Base-by-base conservation (phyloP, 306 rosid genomes). In the Datisca glomerata region DNA sequence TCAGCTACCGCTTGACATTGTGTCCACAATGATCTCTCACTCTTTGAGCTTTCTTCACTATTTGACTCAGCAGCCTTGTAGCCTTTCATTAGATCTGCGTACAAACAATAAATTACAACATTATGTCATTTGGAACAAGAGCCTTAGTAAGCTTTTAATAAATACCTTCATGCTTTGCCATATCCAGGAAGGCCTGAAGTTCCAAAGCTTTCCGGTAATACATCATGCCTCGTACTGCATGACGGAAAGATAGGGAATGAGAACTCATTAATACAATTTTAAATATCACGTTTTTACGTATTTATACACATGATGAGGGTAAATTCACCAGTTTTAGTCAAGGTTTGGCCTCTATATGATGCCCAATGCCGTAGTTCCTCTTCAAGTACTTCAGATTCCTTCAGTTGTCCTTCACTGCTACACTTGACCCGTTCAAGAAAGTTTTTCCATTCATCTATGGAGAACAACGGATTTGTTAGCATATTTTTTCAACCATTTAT, bases 181-280 rank as follows among this genome's bases (percentile, higher is more conserved):
- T 83, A 59, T 89, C 97, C 47, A 89, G 81, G 74, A 89, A 89
- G 58, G 97, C 95, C 65, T 77, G 97, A 53, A 89, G 93, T 64
- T 83, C 95, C 74, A 89, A 57, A 37, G 95, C 97, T 80, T 89
- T 85, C 18, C 84, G 91, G 56, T 83, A 49, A 60, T 89, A 89
- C 97, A 89, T 89, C 97, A 89, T 89, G 50, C 97, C 97, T 37
- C 97, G 83, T 14, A 80, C 97, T 49, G 49, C 16, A 53, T 43
- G 46, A 8, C 11, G 41, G 7, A 56, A 2, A 14, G 4, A 48
- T 12, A 20, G 43, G 8, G 31, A 63, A 24, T 15, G 47, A n/a
- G n/a, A n/a, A n/a, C n/a, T n/a, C n/a, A n/a, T n/a, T n/a, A n/a
- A n/a, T n/a, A n/a, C n/a, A n/a, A n/a, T n/a, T n/a, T n/a, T n/a